These are phyloP conservation scores for Helicostylum pulchrum DNA, from an alignment of 192 early-diverging fungal genomes.

Conservation along the genomic window DNA sequence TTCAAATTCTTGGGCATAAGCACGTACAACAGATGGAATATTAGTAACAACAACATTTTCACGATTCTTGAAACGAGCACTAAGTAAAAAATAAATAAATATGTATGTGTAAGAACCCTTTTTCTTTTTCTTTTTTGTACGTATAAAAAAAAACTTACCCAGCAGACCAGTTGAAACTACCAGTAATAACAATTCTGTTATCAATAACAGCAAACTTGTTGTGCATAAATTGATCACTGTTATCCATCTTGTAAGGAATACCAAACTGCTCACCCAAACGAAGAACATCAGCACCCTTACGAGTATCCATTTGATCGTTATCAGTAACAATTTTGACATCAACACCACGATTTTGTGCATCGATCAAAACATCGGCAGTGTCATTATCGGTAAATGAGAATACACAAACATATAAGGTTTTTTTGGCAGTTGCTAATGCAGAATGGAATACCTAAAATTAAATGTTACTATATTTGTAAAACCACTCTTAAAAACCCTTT, in stretches of 20 bases:
- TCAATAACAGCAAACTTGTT: slow-evolving; percentile 72
- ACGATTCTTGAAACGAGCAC: slow-evolving; percentile 62
- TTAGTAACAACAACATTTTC: slow-evolving; percentile 66
- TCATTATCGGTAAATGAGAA: slow-evolving; percentile 72
- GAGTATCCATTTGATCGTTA: slow-evolving; percentile 39
- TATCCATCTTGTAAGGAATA: slow-evolving; percentile 32
- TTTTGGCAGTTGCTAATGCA: slow-evolving; percentile 41
- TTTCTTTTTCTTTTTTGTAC: too few relatives aligned
- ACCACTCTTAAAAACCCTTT: background rate
- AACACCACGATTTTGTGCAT: slow-evolving; percentile 45
- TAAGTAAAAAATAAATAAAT: background rate
- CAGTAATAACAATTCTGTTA: slow-evolving; percentile 52
- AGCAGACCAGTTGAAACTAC: slow-evolving; percentile 60
- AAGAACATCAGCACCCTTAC: slow-evolving; percentile 29
- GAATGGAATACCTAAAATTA: slow-evolving; percentile 19
- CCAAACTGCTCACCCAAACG: slow-evolving; percentile 16
- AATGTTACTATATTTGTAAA: too few relatives aligned
- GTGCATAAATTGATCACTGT: slow-evolving; percentile 57
- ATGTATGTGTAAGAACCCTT: too few relatives aligned
- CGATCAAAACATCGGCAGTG: slow-evolving; percentile 56
- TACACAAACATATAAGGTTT: slow-evolving; percentile 61
- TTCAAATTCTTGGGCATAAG: slow-evolving; percentile 60
- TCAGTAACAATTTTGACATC: slow-evolving; percentile 67
- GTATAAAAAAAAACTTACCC: slow-evolving; percentile 34
- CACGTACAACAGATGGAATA: slow-evolving; percentile 50